Evolutionary conservation across 805 yeast genomes (phyloP).

Genomic region (Kluyveromyces nonfermentans): DNA sequence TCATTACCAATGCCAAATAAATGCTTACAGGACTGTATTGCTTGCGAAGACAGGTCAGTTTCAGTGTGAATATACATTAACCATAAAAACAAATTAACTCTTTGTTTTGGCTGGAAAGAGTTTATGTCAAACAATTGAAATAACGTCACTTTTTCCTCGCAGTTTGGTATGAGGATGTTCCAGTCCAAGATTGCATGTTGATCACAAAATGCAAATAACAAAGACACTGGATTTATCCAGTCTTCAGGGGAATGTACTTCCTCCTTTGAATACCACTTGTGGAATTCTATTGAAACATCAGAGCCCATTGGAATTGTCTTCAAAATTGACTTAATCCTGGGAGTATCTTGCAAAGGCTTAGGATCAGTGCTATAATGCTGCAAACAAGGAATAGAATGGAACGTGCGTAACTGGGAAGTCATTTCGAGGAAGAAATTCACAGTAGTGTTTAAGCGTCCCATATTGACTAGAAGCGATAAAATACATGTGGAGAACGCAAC

Average conservation of each 20-base stretch:
- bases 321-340: conserved; percentile 78
- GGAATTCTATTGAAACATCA: conserved; percentile 52
- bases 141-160: conserved; percentile 33
- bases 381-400: conserved; percentile 84
- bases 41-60: conserved; percentile 49
- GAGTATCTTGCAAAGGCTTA: conserved; percentile 89
- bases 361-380: conserved; percentile 44
- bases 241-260: conserved; percentile 36
- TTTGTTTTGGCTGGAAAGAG: conserved; percentile 48
- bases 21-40: conserved; percentile 27
- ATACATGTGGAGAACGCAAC: conserved; percentile 65
- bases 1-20: conserved; percentile 10
- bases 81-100: conserved; percentile 77
- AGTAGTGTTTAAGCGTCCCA: conserved; percentile 92
- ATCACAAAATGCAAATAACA: conserved; percentile 66
- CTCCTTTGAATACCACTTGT: conserved; percentile 45
- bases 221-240: conserved; percentile 55
- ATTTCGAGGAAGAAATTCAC: conserved; percentile 90
- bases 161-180: conserved; percentile 18
- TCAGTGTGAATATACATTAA: conserved; percentile 71
- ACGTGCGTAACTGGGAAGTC: conserved; percentile 88
- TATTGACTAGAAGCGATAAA: conserved; percentile 78
- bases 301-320: conserved; percentile 36
- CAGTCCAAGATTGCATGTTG: conserved; percentile 44
- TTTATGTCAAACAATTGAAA: conserved; percentile 67